Evolutionary conservation across 2,329 filamentous ascomycete species (phyloP), one percentile per base, ranked within the genome.

Genomic region (Cladophialophora carrionii): DNA sequence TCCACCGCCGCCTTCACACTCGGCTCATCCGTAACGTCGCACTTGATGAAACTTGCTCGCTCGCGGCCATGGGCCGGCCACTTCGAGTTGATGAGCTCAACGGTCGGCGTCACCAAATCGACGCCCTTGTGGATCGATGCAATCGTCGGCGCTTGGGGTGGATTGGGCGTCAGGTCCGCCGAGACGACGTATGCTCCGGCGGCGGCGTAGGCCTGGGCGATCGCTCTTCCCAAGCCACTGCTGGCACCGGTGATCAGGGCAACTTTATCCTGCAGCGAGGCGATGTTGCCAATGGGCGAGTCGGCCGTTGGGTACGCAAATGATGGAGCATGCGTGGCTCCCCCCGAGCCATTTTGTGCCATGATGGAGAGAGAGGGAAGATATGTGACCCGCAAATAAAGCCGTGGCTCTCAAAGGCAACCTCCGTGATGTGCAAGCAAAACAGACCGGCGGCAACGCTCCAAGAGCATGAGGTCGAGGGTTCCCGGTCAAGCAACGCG

Each of bases 1-100:
- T 92, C 92, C 57, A 98, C 84, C 26, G 92, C 92, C 56, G 91
- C 88, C 73, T 92, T 0, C 65, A 72, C 70, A 49, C 60, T 65
- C 5, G 56, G 58, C 43, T 66, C 61, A n/a, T 66, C 46, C 10
- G 68, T 68, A 24, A 70, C 68, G 51, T 71, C 65, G 52, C 64
- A 67, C n/a, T 63, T 37, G 32, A 71, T 63, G 26, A 48, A 68
- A 26, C 22, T 56, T 6, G 64, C 64, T 12, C 64, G 55, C n/a
- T 60, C 24, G 2, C 31, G 46, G 10, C 37, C 53, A 5, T 17
- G 3, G 2, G 52, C 53, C 2, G 69, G 69, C 53, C 60, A 71
- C 29, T 63, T 57, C 26, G 29, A 10, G 41, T 70, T 71, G 37
- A 71, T 37, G 6, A 71, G 61, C 5, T 71, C 69, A n/a, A 71